These are phyloP conservation scores for Yarrowia sp. DNA, from an alignment of 805 yeast genomes.

Conservation along the genomic window DNA sequence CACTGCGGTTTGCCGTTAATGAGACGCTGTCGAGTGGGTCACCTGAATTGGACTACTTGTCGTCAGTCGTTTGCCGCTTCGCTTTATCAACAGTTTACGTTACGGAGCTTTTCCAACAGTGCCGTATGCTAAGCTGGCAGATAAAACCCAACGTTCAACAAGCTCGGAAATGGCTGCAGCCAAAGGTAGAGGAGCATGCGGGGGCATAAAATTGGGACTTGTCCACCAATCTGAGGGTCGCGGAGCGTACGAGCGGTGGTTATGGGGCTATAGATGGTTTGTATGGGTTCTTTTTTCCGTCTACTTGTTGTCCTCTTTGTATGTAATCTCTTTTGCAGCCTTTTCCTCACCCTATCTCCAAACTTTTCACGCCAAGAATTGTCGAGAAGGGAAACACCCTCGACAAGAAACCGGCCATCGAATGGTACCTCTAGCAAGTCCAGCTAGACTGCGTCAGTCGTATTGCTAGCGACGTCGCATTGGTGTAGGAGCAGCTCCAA, in stretches of 20 bases:
- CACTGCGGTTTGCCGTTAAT: too few species aligned
- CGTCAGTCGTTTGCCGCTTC: constrained; percentile 14
- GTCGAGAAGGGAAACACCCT: background rate
- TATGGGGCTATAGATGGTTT: background rate
- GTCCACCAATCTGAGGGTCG: constrained; percentile 2
- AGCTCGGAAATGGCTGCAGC: constrained; percentile 36
- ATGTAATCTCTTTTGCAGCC: background rate
- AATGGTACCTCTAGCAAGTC: constrained; percentile 4
- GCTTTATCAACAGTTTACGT: constrained; percentile 34
- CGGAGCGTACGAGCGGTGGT: background rate
- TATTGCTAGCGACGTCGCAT: background rate
- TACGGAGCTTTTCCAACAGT: constrained; percentile 35
- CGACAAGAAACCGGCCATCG: background rate
- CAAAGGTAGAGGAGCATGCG: constrained; percentile 37
- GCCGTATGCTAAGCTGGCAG: constrained; percentile 38
- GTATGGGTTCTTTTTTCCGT: too few species aligned
- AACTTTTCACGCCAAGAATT: constrained; percentile 21
- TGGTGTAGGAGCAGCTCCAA: background rate
- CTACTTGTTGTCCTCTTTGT: too few species aligned
- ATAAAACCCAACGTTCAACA: constrained; percentile 38
- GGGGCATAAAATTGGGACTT: constrained; percentile 34
- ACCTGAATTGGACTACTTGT: too few species aligned
- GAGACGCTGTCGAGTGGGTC: too few species aligned
- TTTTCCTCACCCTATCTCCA: background rate
- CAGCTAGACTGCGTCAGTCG: constrained; percentile 14